Evolutionary conservation across 2,329 filamentous ascomycete genomes (phyloP), one percentile per base, ranked within the genome.

Genomic region (Boeremia exigua): DNA sequence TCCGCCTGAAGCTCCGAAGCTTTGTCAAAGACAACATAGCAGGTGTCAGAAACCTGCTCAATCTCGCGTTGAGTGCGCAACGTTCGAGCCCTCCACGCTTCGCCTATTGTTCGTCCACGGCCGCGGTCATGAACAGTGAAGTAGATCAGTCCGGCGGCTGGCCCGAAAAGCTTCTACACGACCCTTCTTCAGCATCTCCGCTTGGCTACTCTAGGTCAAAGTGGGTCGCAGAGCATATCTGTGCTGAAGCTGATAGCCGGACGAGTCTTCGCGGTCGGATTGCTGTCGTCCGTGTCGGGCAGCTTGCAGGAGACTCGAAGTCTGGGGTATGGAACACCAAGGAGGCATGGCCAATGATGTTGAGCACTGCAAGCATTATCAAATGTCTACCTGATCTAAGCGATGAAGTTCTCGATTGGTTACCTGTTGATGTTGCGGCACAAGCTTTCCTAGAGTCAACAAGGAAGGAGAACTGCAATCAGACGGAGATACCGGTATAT

Each of bases 171-270:
- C 65, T 81, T 2, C 74, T 80, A 1, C 48, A 63, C 1, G 65
- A 80, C 25, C 79, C 82, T 1, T 62, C 67, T 3, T 72, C 79
- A 32, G 79, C 82, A 1, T 79, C 79, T 1, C 66, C 76, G 0
- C 73, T 85, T 5, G 85, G 84, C 4, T 87, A 87, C 61, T 80
- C 82, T 1, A 78, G 78, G 27, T 85, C 82, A 1, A 72, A 73
- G 71, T 86, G 84, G 83, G 82, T 86, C 1, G 84, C 83, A 1
- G 84, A 87, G 71, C 75, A 77, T 5, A 79, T 86, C 25, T 86
- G 82, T 59, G 66, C 69, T 0, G 61, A 69, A 6, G 81, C 80
- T 23, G 56, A 70, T 29, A 30, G 62, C 60, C 55, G 61, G 71
- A 63, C 55, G 40, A 45, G 61, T 63, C 62, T 79, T 2, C 55